Evolutionary conservation across 2,329 filamentous ascomycete genomes (phyloP).

Genomic region (Penicillium sp.): DNA sequence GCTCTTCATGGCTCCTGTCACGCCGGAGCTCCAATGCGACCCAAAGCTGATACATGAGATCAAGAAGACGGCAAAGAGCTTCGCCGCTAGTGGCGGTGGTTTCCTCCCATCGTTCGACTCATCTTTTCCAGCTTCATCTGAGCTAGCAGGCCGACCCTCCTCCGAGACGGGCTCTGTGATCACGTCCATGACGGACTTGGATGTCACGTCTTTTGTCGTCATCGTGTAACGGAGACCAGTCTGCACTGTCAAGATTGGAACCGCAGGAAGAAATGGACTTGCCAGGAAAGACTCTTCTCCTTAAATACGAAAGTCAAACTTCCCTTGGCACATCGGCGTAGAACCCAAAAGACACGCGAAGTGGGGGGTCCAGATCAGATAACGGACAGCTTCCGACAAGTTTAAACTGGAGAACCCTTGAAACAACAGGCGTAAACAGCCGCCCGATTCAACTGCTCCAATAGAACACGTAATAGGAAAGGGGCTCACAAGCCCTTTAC

Average conservation of each 20-base stretch:
- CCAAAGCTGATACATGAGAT: slow-evolving; percentile 60
- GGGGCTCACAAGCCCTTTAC: background rate
- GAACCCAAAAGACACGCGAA: background rate
- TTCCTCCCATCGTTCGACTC: slow-evolving; percentile 21
- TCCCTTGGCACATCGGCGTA: background rate
- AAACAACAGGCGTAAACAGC: background rate
- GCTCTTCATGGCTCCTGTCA: slow-evolving; percentile 65
- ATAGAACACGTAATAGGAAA: slow-evolving; percentile 3
- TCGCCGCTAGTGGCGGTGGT: slow-evolving; percentile 35
- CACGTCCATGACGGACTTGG: slow-evolving; percentile 14
- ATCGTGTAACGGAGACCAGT: slow-evolving; percentile 3
- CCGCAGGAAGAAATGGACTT: too few species aligned
- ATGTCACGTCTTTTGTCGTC: slow-evolving; percentile 1
- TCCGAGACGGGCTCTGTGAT: slow-evolving; percentile 2
- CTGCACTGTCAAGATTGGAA: background rate
- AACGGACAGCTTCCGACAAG: slow-evolving; percentile 12
- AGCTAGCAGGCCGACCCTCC: background rate
- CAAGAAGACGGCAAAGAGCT: slow-evolving; percentile 51
- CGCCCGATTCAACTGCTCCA: background rate
- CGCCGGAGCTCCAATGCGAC: slow-evolving; percentile 63
- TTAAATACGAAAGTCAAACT: background rate
- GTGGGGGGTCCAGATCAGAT: slow-evolving; percentile 12
- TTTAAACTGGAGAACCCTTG: background rate
- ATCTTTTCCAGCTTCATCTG: background rate
- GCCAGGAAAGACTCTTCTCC: background rate